phyloP scores from a whole-genome alignment of 345 rosid genomes.

The Cochlearia excelsa region DNA sequence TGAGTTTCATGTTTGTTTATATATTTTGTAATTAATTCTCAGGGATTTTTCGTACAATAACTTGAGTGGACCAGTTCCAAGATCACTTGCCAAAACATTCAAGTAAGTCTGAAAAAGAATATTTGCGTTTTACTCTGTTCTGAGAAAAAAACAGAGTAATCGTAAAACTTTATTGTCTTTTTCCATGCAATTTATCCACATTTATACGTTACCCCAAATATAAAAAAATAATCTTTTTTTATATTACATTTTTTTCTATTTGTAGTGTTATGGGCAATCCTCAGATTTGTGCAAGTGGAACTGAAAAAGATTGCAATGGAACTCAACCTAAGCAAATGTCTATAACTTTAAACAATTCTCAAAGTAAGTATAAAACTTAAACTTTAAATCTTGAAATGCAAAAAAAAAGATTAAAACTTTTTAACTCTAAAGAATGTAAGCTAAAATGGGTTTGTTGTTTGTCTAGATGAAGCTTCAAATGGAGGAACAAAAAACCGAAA shows the following conservation, averaged over 20 bases:
- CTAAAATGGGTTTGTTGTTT: constrained; percentile 4
- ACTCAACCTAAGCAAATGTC: constrained; percentile 50
- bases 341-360: constrained; percentile 45
- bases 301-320: constrained; percentile 62
- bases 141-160: constrained; percentile 4
- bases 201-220: constrained; percentile 14
- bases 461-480: constrained; percentile 48
- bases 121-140: constrained; percentile 16
- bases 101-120: constrained; percentile 49
- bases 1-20: not conserved
- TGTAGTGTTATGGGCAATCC: constrained; percentile 83
- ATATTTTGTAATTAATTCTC: constrained; percentile 15
- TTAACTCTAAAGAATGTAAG: not conserved
- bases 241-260: not conserved
- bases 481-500: constrained; percentile 51
- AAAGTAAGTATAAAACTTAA: constrained; percentile 40
- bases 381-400: not conserved
- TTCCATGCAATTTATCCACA: not conserved
- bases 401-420: not conserved
- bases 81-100: constrained; percentile 52
- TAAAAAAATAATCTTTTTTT: constrained; percentile 6
- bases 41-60: constrained; percentile 67
- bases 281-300: constrained; percentile 60
- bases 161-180: not conserved
- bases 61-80: constrained; percentile 58